Evolutionary conservation across 768 basidiomycete species (phyloP).

Genomic region (Pleurotus tuoliensis): DNA sequence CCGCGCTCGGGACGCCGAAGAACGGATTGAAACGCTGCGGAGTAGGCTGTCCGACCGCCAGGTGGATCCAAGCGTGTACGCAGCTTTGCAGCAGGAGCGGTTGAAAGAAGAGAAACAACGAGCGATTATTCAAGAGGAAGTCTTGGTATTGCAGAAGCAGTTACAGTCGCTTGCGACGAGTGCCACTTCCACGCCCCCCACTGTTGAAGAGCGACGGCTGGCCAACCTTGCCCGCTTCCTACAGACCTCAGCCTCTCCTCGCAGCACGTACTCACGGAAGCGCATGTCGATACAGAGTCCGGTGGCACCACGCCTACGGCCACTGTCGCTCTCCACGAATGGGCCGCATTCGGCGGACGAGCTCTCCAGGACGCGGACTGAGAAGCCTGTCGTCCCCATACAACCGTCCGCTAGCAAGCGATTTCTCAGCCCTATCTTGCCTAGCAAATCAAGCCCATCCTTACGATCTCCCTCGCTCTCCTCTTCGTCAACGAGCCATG

Average conservation of each 20-base stretch:
- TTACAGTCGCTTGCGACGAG: conserved; percentile 21
- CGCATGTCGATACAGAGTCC: background rate
- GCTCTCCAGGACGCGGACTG: background rate
- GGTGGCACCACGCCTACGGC: background rate
- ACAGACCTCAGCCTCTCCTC: background rate
- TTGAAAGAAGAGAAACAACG: conserved; percentile 50
- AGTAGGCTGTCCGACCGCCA: conserved; percentile 8
- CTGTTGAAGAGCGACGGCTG: background rate
- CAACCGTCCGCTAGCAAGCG: background rate
- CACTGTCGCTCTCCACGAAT: background rate
- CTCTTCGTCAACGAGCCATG: background rate
- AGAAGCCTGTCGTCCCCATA: background rate
- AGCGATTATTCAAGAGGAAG: conserved; percentile 30
- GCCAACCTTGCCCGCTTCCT: conserved; percentile 1
- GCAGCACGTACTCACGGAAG: background rate
- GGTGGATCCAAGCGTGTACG: conserved; percentile 33
- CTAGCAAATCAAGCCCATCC: background rate
- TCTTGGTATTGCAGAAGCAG: conserved; percentile 30
- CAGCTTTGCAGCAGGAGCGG: conserved; percentile 38
- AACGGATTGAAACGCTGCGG: conserved; percentile 22
- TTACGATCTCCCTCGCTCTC: background rate
- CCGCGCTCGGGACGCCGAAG: conserved; percentile 41
- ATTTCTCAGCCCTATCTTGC: background rate
- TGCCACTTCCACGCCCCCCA: background rate
- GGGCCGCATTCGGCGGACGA: background rate